Conservation (phyloP, 768 basidiomycete species). For the Collybiopsis luxurians region DNA sequence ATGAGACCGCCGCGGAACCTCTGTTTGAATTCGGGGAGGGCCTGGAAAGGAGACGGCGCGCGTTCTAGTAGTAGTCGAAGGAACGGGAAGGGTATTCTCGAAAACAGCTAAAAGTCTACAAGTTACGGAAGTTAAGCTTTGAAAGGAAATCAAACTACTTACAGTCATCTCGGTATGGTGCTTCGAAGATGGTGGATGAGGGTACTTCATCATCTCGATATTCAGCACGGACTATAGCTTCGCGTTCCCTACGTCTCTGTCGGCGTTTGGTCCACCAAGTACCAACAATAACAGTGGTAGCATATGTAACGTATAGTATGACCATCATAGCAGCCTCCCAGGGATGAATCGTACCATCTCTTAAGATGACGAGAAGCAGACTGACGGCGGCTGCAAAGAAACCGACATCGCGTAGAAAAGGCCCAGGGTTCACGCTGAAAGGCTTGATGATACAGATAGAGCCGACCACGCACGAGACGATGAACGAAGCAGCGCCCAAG, state of each 20-base stretch:
- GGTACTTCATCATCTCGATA: constrained; percentile 46
- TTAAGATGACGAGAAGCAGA: constrained; percentile 74
- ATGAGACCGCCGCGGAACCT: constrained; percentile 39
- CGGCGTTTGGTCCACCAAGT: constrained; percentile 72
- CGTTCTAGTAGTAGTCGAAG: constrained; percentile 29
- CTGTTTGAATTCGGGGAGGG: constrained; percentile 21
- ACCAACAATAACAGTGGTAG: constrained; percentile 66
- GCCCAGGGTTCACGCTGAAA: constrained; percentile 75
- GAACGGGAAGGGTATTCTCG: constrained; percentile 25
- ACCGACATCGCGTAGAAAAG: constrained; percentile 91
- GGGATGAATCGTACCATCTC: constrained; percentile 66
- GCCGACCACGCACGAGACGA: constrained; percentile 94
- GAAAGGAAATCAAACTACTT: constrained; percentile 19
- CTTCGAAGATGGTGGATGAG: constrained; percentile 32
- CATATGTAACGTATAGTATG: constrained; percentile 75
- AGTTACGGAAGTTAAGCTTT: not conserved
- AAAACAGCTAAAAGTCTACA: constrained; percentile 11
- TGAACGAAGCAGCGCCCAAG: constrained; percentile 93
- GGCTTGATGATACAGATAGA: constrained; percentile 98
- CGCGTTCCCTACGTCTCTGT: constrained; percentile 43
- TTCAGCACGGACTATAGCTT: constrained; percentile 57
- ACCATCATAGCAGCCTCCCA: constrained; percentile 78
- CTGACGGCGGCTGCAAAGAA: constrained; percentile 87
- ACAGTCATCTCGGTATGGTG: constrained; percentile 67
- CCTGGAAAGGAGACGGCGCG: constrained; percentile 28